A percentile compares a stretch with the other conserved stretches of the same genome.
Evolutionary conservation across 2,329 filamentous ascomycete genomes (phyloP).

Genomic region (Penicillium verrucosum): DNA sequence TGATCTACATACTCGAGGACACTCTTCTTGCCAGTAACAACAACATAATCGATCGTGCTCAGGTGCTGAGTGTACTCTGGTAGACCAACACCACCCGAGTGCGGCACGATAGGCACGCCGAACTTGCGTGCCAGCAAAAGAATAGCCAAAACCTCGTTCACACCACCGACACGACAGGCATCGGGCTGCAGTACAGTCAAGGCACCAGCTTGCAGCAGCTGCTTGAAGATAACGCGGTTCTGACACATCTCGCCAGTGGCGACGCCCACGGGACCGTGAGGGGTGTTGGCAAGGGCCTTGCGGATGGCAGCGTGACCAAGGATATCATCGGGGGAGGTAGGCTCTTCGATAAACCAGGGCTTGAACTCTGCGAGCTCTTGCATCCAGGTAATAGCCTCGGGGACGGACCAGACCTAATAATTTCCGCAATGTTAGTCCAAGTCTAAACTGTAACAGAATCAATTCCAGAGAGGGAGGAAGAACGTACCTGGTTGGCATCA

Average conservation of each 20-base stretch:
- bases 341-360: constrained; percentile 89
- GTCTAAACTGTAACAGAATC: not conserved
- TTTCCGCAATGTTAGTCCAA: not conserved
- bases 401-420: constrained; percentile 71
- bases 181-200: constrained; percentile 90
- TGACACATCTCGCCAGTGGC: constrained; percentile 95
- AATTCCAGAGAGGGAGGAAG: not conserved
- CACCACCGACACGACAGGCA: constrained; percentile 82
- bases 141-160: constrained; percentile 90
- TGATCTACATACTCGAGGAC: constrained; percentile 91
- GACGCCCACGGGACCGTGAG: constrained; percentile 67
- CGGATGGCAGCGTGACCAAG: constrained; percentile 82
- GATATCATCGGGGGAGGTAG: constrained; percentile 84
- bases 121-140: constrained; percentile 70
- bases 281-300: constrained; percentile 63
- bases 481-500: constrained; percentile 75
- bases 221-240: constrained; percentile 92
- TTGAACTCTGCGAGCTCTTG: constrained; percentile 75
- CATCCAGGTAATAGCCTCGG: constrained; percentile 87
- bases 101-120: constrained; percentile 78
- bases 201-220: constrained; percentile 73
- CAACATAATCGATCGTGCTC: constrained; percentile 88
- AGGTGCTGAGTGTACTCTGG: constrained; percentile 94
- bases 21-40: constrained; percentile 74
- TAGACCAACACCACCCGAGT: constrained; percentile 83